phyloP scores from a whole-genome alignment of 306 rosid genomes.

The Fragaria vesca region DNA sequence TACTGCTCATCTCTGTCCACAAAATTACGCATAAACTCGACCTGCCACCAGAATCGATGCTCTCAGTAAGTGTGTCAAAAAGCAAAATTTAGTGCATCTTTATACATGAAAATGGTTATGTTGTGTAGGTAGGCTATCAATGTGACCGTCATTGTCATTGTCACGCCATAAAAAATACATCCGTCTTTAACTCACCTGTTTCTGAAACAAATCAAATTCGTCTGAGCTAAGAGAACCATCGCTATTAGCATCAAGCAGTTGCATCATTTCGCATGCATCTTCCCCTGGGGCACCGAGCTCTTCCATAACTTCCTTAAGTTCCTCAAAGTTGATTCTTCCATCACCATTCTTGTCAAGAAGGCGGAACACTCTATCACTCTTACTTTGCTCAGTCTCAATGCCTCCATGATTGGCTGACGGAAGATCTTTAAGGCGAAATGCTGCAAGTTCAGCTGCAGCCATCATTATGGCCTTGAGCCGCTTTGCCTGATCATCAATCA shows the following conservation, averaged over 20 bases:
- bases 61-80: neutral
- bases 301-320: conserved; percentile 88
- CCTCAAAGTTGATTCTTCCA: conserved; percentile 86
- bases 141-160: neutral
- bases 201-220: conserved; percentile 59
- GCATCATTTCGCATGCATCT: conserved; percentile 76
- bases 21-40: conserved; percentile 65
- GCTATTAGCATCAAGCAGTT: conserved; percentile 57
- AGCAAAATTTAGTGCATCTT: neutral
- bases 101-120: neutral
- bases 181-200: conserved; percentile 48
- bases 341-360: conserved; percentile 97
- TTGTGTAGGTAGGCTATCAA: neutral
- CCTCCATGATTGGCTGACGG: conserved; percentile 52
- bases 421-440: conserved; percentile 76
- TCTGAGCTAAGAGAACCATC: conserved; percentile 67
- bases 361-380: conserved; percentile 60
- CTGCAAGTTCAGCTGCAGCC: conserved; percentile 97
- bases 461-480: conserved; percentile 79
- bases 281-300: conserved; percentile 94
- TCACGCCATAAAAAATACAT: neutral
- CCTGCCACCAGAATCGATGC: conserved; percentile 38
- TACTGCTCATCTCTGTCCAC: conserved; percentile 68
- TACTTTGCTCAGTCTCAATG: conserved; percentile 49
- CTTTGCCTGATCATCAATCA: conserved; percentile 61